Evolutionary conservation across 2,329 filamentous ascomycete genomes (phyloP).

Genomic region (Xylariomycetidae sp.): DNA sequence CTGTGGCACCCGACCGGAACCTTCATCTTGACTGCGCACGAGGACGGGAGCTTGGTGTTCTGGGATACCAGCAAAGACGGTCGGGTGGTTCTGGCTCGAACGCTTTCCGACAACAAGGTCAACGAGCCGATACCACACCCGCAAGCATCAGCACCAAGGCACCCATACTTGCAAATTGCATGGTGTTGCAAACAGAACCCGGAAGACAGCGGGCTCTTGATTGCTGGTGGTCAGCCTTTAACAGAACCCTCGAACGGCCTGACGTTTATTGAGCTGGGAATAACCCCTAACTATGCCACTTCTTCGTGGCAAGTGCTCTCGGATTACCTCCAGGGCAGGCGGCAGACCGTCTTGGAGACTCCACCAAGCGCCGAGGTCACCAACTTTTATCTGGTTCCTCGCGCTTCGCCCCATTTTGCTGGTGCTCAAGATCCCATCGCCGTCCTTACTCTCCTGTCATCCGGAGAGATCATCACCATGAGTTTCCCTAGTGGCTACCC

Average conservation of each 20-base stretch:
- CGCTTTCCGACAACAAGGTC: conserved; percentile 66
- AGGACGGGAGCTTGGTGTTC: conserved; percentile 86
- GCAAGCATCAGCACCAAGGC: conserved; percentile 54
- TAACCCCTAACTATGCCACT: conserved; percentile 85
- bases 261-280: conserved; percentile 83
- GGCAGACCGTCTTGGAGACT: conserved; percentile 63
- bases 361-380: conserved; percentile 71
- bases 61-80: conserved; percentile 86
- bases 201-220: conserved; percentile 83
- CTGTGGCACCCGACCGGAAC: conserved; percentile 94
- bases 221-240: conserved; percentile 72
- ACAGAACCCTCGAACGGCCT: conserved; percentile 67
- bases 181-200: conserved; percentile 96
- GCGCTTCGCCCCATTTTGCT: conserved; percentile 75
- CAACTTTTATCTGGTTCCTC: conserved; percentile 79
- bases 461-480: conserved; percentile 82
- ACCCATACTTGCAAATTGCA: conserved; percentile 70
- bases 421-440: conserved; percentile 89
- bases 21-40: conserved; percentile 79
- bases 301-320: conserved; percentile 81
- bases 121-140: conserved; percentile 55
- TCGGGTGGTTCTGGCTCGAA: conserved; percentile 75
- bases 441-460: conserved; percentile 70
- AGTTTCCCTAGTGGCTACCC: conserved; percentile 90
- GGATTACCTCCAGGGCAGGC: conserved; percentile 73